Percentiles rank a stretch among this genome's conserved stretches.
Conservation (phyloP, 176 grass and related monocot genomes). For the Eleusine indica region DNA sequence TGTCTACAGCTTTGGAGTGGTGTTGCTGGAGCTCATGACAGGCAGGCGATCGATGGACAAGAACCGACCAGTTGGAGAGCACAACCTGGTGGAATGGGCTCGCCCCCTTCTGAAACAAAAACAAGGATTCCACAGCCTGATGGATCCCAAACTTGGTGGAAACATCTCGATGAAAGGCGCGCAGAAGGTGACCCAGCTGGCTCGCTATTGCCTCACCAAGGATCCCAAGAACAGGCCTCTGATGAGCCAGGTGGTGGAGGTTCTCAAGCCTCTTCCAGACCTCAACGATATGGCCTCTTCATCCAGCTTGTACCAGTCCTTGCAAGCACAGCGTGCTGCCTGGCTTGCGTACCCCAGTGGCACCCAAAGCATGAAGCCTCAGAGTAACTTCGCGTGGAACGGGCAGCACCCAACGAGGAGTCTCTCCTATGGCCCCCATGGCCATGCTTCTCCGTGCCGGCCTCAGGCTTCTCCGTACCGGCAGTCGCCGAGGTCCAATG, state of each 20-base stretch:
- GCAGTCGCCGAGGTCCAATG: conserved; percentile 52
- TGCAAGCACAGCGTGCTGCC: conserved; percentile 45
- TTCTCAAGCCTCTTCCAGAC: conserved; percentile 63
- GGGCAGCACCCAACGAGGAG: conserved; percentile 62
- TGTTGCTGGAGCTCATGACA: conserved; percentile 85
- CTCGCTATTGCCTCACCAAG: conserved; percentile 62
- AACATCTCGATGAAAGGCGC: conserved; percentile 80
- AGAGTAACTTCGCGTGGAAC: conserved; percentile 47
- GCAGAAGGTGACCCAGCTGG: conserved; percentile 70
- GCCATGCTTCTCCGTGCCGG: conserved; percentile 60
- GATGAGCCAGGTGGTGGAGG: conserved; percentile 82
- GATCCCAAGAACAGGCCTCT: conserved; percentile 69
- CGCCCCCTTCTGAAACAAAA: conserved; percentile 68
- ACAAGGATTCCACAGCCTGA: conserved; percentile 69
- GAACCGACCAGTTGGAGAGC: conserved; percentile 73
- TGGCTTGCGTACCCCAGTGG: conserved; percentile 56
- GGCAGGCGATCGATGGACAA: conserved; percentile 83
- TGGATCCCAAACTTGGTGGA: conserved; percentile 71
- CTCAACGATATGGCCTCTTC: conserved; percentile 81
- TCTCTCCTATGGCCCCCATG: conserved; percentile 50
- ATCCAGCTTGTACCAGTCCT: conserved; percentile 70
- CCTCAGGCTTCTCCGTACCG: conserved; percentile 50
- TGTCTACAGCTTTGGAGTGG: conserved; percentile 79
- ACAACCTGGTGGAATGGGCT: conserved; percentile 83
- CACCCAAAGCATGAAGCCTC: conserved; percentile 50